These are phyloP conservation scores for Xylaria cubensis DNA, from an alignment of 495 filamentous ascomycete genomes.

Conservation along the genomic window DNA sequence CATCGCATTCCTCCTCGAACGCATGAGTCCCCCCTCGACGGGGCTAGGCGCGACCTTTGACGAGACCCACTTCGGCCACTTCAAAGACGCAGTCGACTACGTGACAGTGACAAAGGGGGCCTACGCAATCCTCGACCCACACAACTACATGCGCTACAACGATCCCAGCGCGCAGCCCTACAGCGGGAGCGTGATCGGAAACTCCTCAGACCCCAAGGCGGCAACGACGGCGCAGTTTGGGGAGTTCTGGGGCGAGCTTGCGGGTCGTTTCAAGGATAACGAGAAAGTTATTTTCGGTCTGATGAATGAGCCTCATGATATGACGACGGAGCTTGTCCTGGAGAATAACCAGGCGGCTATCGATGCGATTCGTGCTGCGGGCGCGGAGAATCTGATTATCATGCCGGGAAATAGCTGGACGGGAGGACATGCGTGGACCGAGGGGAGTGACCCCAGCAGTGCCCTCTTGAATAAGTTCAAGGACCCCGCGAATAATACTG, in stretches of 20 bases:
- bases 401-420: slow-evolving; percentile 58
- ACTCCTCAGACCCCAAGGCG: slow-evolving; percentile 49
- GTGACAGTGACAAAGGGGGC: slow-evolving; percentile 57
- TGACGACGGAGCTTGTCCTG: slow-evolving; percentile 53
- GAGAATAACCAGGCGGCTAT: slow-evolving; percentile 60
- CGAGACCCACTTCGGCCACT: slow-evolving; percentile 58
- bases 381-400: slow-evolving; percentile 55
- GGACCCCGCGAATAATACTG: slow-evolving; percentile 56
- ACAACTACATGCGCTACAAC: slow-evolving; percentile 65
- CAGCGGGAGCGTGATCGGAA: slow-evolving; percentile 57
- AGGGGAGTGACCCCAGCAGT: slow-evolving; percentile 53
- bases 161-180: slow-evolving; percentile 58
- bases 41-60: slow-evolving; percentile 60
- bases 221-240: slow-evolving; percentile 58
- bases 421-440: slow-evolving; percentile 56
- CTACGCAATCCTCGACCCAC: slow-evolving; percentile 60
- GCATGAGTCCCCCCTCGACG: slow-evolving; percentile 56
- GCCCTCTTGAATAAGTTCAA: slow-evolving; percentile 51
- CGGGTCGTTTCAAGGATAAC: slow-evolving; percentile 53
- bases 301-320: slow-evolving; percentile 61
- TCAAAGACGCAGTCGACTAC: slow-evolving; percentile 58
- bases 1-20: slow-evolving; percentile 61
- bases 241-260: slow-evolving; percentile 61
- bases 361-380: slow-evolving; percentile 52
- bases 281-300: slow-evolving; percentile 59